Evolutionary conservation across 495 filamentous ascomycete genomes (phyloP).

Genomic region (Gamarada debralockiae): DNA sequence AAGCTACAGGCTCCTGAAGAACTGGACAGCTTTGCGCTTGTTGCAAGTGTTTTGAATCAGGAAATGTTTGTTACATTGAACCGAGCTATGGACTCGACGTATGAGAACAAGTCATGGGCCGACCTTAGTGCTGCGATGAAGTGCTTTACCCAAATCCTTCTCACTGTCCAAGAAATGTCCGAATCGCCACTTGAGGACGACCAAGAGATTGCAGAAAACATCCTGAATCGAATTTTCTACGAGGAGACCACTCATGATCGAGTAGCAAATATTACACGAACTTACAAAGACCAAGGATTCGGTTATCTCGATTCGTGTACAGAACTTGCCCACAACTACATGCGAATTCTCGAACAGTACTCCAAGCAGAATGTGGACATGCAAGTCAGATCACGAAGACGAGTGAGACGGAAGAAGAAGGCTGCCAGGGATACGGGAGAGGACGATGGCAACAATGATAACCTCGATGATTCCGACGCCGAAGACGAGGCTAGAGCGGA

Average conservation of each 20-base stretch:
- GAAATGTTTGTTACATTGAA: conserved; percentile 88
- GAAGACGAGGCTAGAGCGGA: conserved; percentile 72
- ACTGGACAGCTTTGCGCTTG: conserved; percentile 74
- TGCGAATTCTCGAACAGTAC: conserved; percentile 88
- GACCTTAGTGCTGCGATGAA: conserved; percentile 85
- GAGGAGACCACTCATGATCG: conserved; percentile 92
- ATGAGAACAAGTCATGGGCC: conserved; percentile 81
- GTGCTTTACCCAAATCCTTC: conserved; percentile 81
- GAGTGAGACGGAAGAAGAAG: conserved; percentile 67
- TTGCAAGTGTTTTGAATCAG: conserved; percentile 87
- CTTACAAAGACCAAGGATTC: conserved; percentile 90
- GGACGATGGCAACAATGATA: conserved; percentile 38
- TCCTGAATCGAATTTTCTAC: conserved; percentile 94
- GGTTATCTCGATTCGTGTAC: conserved; percentile 91
- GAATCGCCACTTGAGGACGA: conserved; percentile 83
- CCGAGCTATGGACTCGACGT: conserved; percentile 69
- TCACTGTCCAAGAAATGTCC: conserved; percentile 93
- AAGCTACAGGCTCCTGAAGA: conserved; percentile 45
- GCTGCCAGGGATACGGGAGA: conserved; percentile 33
- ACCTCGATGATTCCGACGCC: conserved; percentile 63
- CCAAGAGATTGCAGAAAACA: conserved; percentile 97
- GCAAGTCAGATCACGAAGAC: conserved; percentile 78
- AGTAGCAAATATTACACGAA: conserved; percentile 69
- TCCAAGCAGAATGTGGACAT: conserved; percentile 92
- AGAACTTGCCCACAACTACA: conserved; percentile 85